phyloP scores from a whole-genome alignment of 1,284 basidiomycete species.

The Hortiboletus rubellus region DNA sequence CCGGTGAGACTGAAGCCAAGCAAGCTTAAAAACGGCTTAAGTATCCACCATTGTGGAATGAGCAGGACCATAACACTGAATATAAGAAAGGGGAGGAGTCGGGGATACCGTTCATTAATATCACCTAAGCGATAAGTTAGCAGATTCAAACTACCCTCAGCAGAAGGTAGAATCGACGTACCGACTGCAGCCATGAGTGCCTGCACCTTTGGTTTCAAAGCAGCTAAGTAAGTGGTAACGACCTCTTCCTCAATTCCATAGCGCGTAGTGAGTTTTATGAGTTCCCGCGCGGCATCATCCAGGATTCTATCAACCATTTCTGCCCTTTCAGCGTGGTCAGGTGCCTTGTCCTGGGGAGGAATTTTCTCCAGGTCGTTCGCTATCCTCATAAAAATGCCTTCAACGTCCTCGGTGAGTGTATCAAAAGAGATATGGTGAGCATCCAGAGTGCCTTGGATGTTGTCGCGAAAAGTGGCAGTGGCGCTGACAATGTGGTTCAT shows the following conservation, averaged over 20 bases:
- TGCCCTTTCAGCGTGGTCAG: slow-evolving; percentile 7
- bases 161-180: neutral
- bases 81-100: slow-evolving; percentile 3
- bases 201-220: slow-evolving; percentile 6
- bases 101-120: slow-evolving; percentile 18
- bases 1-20: slow-evolving; percentile 19
- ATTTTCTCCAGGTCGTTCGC: neutral
- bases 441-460: slow-evolving; percentile 1
- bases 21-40: slow-evolving; percentile 8
- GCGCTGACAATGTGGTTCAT: slow-evolving; percentile 2
- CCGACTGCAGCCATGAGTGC: slow-evolving; percentile 8
- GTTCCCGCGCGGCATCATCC: neutral
- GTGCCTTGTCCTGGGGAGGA: neutral
- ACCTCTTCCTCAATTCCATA: slow-evolving; percentile 2
- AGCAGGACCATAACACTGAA: slow-evolving; percentile 10
- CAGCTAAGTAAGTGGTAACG: neutral
- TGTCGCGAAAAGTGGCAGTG: slow-evolving; percentile 5
- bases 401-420: slow-evolving; percentile 5
- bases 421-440: neutral
- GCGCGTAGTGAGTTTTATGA: neutral
- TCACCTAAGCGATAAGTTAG: slow-evolving; percentile 6
- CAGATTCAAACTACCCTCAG: too few relatives aligned
- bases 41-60: slow-evolving; percentile 18
- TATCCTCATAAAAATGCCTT: slow-evolving; percentile 4
- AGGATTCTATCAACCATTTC: slow-evolving; percentile 13